Percentiles rank a stretch among this genome's conserved stretches.
phyloP scores from a whole-genome alignment of 352 stramenopile genomes.

The Pythium vanterpoolii region DNA sequence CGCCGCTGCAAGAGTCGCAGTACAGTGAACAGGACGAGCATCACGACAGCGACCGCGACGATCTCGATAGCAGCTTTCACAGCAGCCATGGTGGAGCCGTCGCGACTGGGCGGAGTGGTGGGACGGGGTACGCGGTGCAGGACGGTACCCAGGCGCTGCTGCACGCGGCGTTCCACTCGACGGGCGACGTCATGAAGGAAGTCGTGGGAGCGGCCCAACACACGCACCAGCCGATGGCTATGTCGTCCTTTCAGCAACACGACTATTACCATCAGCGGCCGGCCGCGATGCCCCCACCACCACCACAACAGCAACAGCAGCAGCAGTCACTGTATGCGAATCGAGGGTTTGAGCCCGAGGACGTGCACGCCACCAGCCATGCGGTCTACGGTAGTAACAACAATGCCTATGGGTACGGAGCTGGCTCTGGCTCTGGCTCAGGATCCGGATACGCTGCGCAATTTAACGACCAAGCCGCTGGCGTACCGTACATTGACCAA shows the following conservation, averaged over 20 bases:
- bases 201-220: constrained; percentile 52
- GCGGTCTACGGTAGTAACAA: constrained; percentile 8
- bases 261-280: constrained; percentile 8
- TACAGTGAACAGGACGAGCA: constrained; percentile 17
- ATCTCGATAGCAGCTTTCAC: constrained; percentile 16
- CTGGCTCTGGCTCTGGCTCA: too few species aligned
- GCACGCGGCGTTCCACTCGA: constrained; percentile 70
- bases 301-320: constrained; percentile 17
- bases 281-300: too few species aligned
- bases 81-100: constrained; percentile 8
- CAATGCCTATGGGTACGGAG: constrained; percentile 27
- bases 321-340: constrained; percentile 36
- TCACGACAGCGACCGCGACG: constrained; percentile 19
- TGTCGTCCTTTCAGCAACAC: constrained; percentile 22
- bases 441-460: constrained; percentile 27
- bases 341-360: constrained; percentile 64
- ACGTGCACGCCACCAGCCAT: constrained; percentile 29
- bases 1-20: constrained; percentile 8
- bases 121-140: constrained; percentile 21
- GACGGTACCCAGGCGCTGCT: constrained; percentile 68
- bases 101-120: not conserved
- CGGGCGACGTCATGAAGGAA: constrained; percentile 70
- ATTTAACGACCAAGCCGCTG: constrained; percentile 21
- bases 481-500: constrained; percentile 10
- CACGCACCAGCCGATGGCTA: constrained; percentile 29